Base-by-base conservation (phyloP, 2,329 filamentous ascomycete genomes). In the Scedosporium apiospermum region DNA sequence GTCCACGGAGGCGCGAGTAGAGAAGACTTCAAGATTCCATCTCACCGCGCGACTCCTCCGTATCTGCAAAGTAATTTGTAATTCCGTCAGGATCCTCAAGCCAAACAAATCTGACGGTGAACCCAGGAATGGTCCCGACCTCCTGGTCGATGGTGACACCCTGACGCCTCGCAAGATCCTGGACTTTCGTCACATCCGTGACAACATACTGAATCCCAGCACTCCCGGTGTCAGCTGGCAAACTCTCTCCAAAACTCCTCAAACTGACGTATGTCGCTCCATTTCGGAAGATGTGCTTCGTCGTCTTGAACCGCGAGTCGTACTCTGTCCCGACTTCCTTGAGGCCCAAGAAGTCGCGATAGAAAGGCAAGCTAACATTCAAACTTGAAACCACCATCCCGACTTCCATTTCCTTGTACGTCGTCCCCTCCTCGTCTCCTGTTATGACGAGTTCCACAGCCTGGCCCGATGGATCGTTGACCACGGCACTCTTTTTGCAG, bases 151-250 rank as follows among this genome's bases (percentile, higher is more conserved):
- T 60, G 2, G 58, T 46, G 23, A 60, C 41, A 6, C n/a, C 34
- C 10, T 60, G 58, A 16, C 21, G 23, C 41, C 18, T 42, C 9
- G 58, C 58, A 23, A 60, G 41, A 12, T 23, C 38, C 23, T 60
- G 34, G 0, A 60, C 58, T 9, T 12, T 23, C 4, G 38, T 27
- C 58, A 60, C 58, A 27, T 60, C 58, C 4, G 38, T 44, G 23
- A 60, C 58, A 12, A 60, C 58, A 41, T 60, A 60, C 30, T 60
- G 58, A 16, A 60, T 60, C 58, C 58, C 58, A 2, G 16, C 58
- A 6, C 9, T 60, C 7, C 58, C 58, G 3, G 58, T 60, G 41
- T 60, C 58, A 3, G 58, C 38, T 12, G 58, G 58, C 14, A 60
- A 38, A 16, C 1, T n/a, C 6, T 46, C 30, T n/a, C 30, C 58